phyloP scores from a whole-genome alignment of 768 basidiomycete species.

The Mycena galericulata region DNA sequence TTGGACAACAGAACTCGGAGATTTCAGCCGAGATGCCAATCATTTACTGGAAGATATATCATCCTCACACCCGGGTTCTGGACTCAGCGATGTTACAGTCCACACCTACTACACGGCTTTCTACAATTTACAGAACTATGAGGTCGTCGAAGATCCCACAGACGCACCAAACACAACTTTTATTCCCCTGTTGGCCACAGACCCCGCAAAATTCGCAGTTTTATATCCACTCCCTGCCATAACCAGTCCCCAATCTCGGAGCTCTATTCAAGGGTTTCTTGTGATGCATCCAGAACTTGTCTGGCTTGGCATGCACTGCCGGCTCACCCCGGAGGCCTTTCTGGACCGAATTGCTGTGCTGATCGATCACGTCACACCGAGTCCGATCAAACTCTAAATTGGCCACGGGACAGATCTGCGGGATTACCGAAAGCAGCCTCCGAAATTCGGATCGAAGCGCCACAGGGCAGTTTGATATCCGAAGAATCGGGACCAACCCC shows the following conservation, averaged over 20 bases:
- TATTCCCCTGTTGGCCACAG: background rate
- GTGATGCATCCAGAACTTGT: conserved; percentile 8
- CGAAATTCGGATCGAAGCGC: background rate
- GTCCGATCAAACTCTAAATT: background rate
- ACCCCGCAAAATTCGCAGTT: background rate
- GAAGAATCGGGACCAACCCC: too few species aligned
- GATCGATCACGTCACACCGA: background rate
- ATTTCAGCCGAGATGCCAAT: conserved; percentile 1
- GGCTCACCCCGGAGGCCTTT: background rate
- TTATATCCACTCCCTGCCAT: background rate
- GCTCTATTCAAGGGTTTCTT: background rate
- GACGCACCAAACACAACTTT: background rate
- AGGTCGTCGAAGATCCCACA: too few species aligned
- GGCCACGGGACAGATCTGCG: background rate
- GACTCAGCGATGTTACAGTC: too few species aligned
- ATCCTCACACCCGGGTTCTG: background rate
- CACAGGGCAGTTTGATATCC: background rate
- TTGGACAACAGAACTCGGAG: background rate
- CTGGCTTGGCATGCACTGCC: background rate
- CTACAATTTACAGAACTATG: too few species aligned
- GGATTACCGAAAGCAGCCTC: background rate
- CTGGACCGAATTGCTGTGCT: background rate
- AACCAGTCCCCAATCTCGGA: background rate
- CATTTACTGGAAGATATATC: background rate
- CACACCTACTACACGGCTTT: too few species aligned